Evolutionary conservation across 148 eudicot species (phyloP), one percentile per base, ranked within the genome.

Genomic region (Cornus suecica): DNA sequence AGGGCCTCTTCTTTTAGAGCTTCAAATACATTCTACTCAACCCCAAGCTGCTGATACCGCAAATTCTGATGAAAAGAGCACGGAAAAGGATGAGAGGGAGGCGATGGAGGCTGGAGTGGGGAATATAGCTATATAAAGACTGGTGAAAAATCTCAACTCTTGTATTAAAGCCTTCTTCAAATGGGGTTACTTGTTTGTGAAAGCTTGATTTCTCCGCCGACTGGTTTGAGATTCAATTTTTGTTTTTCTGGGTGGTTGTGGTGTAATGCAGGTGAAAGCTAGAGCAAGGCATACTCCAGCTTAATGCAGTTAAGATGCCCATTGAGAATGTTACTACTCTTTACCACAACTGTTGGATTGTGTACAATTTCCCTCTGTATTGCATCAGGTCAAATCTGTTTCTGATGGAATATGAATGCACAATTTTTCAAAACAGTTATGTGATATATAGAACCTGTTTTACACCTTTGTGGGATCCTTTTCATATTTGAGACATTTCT

Each of bases 51-150:
- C 70, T 1, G 85, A 76, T 14, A 77, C 70, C 32, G 76, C 25
- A 61, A 41, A 10, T 25, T 74, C 70, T 4, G 80, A 76, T 41
- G n/a, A 58, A 58, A 87, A 71, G 66, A 85, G 71, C 79, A 77
- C 73, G 25, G 97, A 87, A 65, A 86, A 81, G 58, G 83, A 80
- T 29, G 94, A 90, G 45, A 83, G 81, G 67, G 97, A 90, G 77
- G 88, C 89, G 56, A 84, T 92, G 87, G 93, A 92, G 81, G 79
- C 76, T 18, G 85, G 90, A 73, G 85, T 92, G 52, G 88, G 87
- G 42, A 90, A 86, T 79, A 88, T 92, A 48, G 85, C 83, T 54
- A 88, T 92, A 75, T 82, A 85, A 79, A 60, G 61, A 72, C 69
- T 58, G 20, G 85, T 69, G 62, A 68, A 80, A 75, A 84, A 64